A percentile compares a stretch with the other conserved stretches of the same genome.
phyloP scores from a whole-genome alignment of 2,329 filamentous ascomycete genomes.

The Aureobasidium zeae region DNA sequence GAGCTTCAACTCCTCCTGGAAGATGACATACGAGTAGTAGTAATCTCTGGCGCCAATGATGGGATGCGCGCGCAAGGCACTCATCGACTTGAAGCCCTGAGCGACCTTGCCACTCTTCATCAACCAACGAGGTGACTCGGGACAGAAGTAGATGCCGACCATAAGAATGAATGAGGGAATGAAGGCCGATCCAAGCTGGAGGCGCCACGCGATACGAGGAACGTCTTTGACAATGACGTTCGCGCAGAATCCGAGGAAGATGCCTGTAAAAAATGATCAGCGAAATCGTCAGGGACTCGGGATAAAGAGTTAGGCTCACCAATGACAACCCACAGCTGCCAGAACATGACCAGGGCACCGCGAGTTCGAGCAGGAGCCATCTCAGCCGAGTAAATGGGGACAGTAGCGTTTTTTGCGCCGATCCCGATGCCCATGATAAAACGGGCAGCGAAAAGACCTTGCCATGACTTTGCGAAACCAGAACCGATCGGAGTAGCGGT shows the following conservation, averaged over 20 bases:
- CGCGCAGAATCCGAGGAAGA: conserved; percentile 57
- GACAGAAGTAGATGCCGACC: conserved; percentile 28
- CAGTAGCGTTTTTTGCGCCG: conserved; percentile 39
- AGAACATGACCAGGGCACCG: conserved; percentile 68
- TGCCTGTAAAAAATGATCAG: conserved; percentile 25
- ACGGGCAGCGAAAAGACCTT: conserved; percentile 53
- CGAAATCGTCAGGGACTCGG: no score
- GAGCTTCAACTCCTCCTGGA: conserved; percentile 21
- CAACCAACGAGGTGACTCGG: conserved; percentile 33
- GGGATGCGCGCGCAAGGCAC: conserved; percentile 24
- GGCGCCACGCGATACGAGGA: conserved; percentile 53
- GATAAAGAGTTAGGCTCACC: conserved; percentile 11
- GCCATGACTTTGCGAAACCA: conserved; percentile 48
- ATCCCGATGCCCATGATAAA: conserved; percentile 59
- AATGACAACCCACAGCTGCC: conserved; percentile 55
- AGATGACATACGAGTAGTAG: conserved; percentile 21
- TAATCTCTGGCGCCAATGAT: conserved; percentile 27
- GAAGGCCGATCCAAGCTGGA: conserved; percentile 61
- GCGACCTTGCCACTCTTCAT: conserved; percentile 40
- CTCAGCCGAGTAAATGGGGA: conserved; percentile 36
- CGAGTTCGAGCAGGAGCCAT: conserved; percentile 43
- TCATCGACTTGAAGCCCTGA: conserved; percentile 37
- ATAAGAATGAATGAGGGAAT: conserved; percentile 31
- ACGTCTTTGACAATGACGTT: conserved; percentile 55
- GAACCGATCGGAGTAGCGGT: conserved; percentile 59